phyloP scores from a whole-genome alignment of 345 rosid species.

The Populus alba region DNA sequence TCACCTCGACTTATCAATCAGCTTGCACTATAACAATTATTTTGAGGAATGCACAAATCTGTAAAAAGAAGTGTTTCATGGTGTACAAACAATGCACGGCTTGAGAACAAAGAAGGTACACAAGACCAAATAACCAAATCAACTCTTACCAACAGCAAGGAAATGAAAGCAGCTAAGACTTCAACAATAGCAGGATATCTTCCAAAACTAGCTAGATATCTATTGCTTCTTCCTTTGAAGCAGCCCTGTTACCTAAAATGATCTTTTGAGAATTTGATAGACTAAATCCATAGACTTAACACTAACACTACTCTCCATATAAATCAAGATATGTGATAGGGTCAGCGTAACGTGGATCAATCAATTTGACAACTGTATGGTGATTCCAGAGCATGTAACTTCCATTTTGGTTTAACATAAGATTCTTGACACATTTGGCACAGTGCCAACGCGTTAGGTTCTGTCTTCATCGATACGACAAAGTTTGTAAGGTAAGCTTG shows the following conservation, averaged over 20 bases:
- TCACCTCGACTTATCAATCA: no score
- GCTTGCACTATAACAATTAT: no score
- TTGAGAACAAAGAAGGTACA: not conserved
- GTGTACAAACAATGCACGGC: not conserved
- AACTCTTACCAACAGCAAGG: slow-evolving; percentile 15
- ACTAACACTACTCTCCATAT: not conserved
- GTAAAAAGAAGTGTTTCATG: no score
- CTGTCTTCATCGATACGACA: slow-evolving; percentile 11
- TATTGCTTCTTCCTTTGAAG: slow-evolving; percentile 6
- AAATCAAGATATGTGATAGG: slow-evolving; percentile 10
- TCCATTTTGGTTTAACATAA: slow-evolving; percentile 7
- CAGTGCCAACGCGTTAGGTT: slow-evolving; percentile 11
- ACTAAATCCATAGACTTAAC: not conserved
- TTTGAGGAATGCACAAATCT: no score
- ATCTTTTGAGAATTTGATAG: not conserved
- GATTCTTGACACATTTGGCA: slow-evolving; percentile 18
- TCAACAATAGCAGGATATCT: not conserved
- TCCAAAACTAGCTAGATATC: slow-evolving; percentile 7
- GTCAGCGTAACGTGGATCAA: slow-evolving; percentile 15
- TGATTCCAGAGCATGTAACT: slow-evolving; percentile 13
- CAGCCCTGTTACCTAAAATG: slow-evolving; percentile 12
- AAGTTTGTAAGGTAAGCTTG: slow-evolving; percentile 18
- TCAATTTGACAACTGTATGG: slow-evolving; percentile 30
- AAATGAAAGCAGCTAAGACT: not conserved
- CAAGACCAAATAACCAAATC: not conserved